Percentiles rank a stretch among this genome's conserved stretches.
Conservation (phyloP, 257 asterid species). For the Salvia rosmarinus region DNA sequence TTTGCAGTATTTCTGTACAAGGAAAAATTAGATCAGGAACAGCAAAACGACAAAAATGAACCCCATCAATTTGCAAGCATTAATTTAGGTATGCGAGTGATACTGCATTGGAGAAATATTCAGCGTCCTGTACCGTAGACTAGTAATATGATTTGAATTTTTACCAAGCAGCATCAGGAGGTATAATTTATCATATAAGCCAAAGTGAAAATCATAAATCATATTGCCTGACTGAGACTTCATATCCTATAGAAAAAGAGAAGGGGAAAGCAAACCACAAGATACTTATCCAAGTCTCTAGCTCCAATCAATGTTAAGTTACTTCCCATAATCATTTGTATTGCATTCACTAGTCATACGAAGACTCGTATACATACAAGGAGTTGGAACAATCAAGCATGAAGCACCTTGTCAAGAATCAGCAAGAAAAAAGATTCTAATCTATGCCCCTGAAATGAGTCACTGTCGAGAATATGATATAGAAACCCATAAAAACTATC, state of each 20-base stretch:
- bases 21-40: slow-evolving; percentile 24
- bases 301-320: slow-evolving; percentile 1
- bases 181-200: background rate
- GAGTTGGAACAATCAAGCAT: background rate
- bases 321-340: slow-evolving; percentile 7
- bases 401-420: slow-evolving; percentile 5
- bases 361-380: slow-evolving; percentile 6
- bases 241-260: slow-evolving; percentile 8
- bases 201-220: slow-evolving; percentile 3
- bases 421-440: background rate
- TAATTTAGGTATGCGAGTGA: background rate
- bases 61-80: slow-evolving; percentile 4
- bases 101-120: background rate
- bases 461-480: background rate
- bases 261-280: background rate
- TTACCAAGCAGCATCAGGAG: slow-evolving; percentile 20
- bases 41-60: background rate
- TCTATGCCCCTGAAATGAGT: slow-evolving; percentile 16
- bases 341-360: slow-evolving; percentile 10
- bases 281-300: slow-evolving; percentile 4
- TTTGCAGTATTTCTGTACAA: slow-evolving; percentile 88
- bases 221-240: background rate
- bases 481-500: slow-evolving; percentile 6
- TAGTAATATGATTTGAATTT: background rate
- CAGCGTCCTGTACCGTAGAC: too few relatives aligned